Percentiles rank a stretch among this genome's conserved stretches.
Conservation (phyloP, 495 filamentous ascomycete genomes). For the Parathielavia appendiculata region DNA sequence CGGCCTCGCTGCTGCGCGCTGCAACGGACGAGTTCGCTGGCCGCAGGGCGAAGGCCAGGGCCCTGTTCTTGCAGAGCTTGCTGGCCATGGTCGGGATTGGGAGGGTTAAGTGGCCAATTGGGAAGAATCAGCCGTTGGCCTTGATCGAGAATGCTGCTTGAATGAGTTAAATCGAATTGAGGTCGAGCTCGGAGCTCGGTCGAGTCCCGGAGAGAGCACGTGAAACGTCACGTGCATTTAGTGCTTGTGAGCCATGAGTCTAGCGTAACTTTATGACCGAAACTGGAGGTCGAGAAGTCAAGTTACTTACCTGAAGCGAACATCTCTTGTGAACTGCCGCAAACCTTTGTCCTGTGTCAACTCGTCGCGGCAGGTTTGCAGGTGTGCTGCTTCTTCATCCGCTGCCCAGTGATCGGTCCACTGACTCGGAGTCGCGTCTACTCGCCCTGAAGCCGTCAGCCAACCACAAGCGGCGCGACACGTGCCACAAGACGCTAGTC, state of each 20-base stretch:
- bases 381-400: no score
- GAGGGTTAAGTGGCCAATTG: conserved; percentile 40
- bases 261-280: no score
- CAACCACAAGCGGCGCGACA: conserved; percentile 22
- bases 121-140: conserved; percentile 29
- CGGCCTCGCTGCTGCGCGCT: conserved; percentile 23
- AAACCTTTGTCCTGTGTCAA: no score
- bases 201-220: background rate
- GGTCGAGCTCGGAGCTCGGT: conserved; percentile 30
- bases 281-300: no score
- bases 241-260: background rate
- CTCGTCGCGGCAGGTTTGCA: no score
- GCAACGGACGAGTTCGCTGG: conserved; percentile 42
- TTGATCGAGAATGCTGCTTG: conserved; percentile 20
- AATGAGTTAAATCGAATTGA: conserved; percentile 19
- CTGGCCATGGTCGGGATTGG: conserved; percentile 55
- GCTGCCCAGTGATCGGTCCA: no score
- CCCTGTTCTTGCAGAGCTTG: conserved; percentile 60
- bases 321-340: no score
- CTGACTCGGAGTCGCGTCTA: background rate
- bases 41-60: conserved; percentile 55
- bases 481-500: conserved; percentile 21
- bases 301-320: no score
- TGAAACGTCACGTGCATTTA: conserved; percentile 11
- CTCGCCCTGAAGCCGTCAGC: background rate